Conservation (phyloP, 2,329 filamentous ascomycete species). For the Hymenoscyphus linearis region DNA sequence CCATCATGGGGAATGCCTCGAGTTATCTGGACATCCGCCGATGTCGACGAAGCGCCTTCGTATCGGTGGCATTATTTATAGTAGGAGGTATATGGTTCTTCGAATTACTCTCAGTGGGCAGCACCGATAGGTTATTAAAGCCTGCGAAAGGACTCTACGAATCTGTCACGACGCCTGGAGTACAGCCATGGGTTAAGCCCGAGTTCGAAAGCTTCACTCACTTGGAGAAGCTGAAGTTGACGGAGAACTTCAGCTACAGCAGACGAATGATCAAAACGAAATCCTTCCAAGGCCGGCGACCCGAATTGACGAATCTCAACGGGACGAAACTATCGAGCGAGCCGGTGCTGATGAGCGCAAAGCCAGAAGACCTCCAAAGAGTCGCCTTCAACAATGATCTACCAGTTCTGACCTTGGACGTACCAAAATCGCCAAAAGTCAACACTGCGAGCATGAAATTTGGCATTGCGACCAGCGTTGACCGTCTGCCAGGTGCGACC, state of each 20-base stretch:
- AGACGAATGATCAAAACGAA: constrained; percentile 17
- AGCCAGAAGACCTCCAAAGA: constrained; percentile 6
- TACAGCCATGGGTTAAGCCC: not conserved
- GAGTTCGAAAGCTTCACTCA: constrained; percentile 13
- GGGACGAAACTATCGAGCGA: constrained; percentile 11
- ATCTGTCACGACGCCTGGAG: not conserved
- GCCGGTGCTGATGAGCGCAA: constrained; percentile 7
- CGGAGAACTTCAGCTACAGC: constrained; percentile 17
- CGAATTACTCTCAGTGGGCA: not conserved
- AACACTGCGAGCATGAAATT: constrained; percentile 24
- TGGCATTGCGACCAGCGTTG: constrained; percentile 22
- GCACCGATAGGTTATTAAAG: not conserved
- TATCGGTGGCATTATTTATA: constrained; percentile 1
- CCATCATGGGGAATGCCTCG: not conserved
- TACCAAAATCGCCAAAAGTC: constrained; percentile 14
- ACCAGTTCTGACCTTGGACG: constrained; percentile 14
- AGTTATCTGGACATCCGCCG: not conserved
- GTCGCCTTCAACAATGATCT: constrained; percentile 4
- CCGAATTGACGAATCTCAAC: constrained; percentile 15
- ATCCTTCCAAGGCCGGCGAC: constrained; percentile 7
- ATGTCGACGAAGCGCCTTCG: not conserved
- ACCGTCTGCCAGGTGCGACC: constrained; percentile 20
- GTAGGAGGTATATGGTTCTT: constrained; percentile 6
- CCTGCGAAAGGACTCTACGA: constrained; percentile 2
- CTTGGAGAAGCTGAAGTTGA: constrained; percentile 13